phyloP scores from a whole-genome alignment of 768 basidiomycete genomes.

The Trametes sanguinea region DNA sequence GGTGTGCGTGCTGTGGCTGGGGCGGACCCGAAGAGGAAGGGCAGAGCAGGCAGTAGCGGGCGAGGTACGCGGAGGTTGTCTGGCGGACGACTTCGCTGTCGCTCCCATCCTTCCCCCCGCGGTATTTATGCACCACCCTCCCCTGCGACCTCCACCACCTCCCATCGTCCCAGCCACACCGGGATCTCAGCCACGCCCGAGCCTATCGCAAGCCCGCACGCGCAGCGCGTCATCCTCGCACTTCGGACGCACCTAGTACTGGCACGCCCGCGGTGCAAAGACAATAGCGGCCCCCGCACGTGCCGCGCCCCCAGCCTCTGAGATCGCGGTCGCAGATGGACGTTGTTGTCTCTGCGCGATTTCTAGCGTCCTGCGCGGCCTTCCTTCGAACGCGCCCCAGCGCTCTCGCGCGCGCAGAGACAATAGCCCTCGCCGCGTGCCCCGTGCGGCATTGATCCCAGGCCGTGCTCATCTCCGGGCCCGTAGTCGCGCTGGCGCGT shows the following conservation, averaged over 20 bases:
- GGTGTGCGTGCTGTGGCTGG: not conserved
- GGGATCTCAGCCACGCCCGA: not conserved
- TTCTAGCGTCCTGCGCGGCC: conserved; percentile 2
- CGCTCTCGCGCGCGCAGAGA: not conserved
- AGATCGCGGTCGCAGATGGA: conserved; percentile 1
- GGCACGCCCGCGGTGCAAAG: not conserved
- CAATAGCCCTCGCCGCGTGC: conserved; percentile 4
- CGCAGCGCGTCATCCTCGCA: not conserved
- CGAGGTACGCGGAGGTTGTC: conserved; percentile 2
- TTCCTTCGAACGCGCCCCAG: not conserved
- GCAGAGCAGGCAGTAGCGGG: not conserved
- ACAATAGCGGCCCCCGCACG: conserved; percentile 5
- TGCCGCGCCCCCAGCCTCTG: not conserved
- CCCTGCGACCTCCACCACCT: not conserved
- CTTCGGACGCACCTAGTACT: not conserved
- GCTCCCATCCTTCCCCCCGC: not conserved
- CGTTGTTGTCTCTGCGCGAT: not conserved
- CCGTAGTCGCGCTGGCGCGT: not conserved
- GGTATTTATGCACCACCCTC: conserved; percentile 6
- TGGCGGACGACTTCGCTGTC: conserved; percentile 10
- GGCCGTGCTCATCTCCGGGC: not conserved
- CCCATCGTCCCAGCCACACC: not conserved
- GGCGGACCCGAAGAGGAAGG: not conserved
- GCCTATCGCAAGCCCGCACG: not conserved
- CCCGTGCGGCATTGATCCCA: not conserved